These are phyloP conservation scores for Candida parachauliodes DNA, from an alignment of 805 yeast species.

Conservation along the genomic window DNA sequence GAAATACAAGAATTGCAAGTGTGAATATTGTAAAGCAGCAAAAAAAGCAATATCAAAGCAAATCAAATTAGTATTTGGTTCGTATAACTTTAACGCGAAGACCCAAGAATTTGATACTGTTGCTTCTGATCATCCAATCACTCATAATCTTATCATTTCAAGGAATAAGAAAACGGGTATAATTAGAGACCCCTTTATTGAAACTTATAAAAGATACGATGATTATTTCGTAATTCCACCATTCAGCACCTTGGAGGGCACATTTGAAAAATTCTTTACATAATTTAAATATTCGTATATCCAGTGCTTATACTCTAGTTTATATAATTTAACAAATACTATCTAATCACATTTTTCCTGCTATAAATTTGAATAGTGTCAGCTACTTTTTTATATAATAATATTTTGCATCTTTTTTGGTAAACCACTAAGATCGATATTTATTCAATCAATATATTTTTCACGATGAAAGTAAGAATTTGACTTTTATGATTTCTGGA, in stretches of 20 bases:
- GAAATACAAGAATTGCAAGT: background rate
- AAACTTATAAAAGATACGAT: background rate
- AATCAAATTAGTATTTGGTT: slow-evolving; percentile 1
- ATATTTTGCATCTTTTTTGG: no score
- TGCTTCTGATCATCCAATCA: background rate
- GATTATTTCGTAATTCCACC: slow-evolving; percentile 1
- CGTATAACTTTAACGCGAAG: background rate
- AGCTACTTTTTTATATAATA: no score
- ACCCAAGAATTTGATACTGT: background rate
- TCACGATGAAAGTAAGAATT: no score
- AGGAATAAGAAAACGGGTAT: background rate
- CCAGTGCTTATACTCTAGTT: no score
- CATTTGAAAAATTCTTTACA: slow-evolving; percentile 1
- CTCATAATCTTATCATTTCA: background rate
- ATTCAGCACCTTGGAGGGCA: background rate
- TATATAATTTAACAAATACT: no score
- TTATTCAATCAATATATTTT: no score
- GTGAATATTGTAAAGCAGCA: slow-evolving; percentile 1
- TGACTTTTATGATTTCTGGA: no score
- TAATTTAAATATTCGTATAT: background rate
- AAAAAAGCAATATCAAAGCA: slow-evolving; percentile 1
- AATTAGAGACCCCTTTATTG: background rate
- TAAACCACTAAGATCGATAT: no score
- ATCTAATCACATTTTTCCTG: no score
- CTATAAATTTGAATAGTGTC: no score